Conservation (phyloP, 352 stramenopile species). For the Blastocystis sp. region DNA sequence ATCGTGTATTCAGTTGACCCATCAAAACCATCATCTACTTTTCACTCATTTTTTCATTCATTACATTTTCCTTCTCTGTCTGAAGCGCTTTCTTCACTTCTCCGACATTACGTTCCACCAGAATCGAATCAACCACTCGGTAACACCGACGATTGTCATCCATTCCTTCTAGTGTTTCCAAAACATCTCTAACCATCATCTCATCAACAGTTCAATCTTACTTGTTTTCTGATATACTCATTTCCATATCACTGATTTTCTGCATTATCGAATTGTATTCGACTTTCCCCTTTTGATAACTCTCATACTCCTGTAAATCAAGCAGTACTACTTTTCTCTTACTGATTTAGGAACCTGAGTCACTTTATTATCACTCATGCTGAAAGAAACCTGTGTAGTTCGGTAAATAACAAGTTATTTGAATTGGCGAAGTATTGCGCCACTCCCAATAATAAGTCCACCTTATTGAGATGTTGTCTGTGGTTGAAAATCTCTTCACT, state of each 20-base stretch:
- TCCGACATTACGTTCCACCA: conserved; percentile 58
- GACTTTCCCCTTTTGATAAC: conserved; percentile 36
- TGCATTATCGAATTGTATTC: conserved; percentile 23
- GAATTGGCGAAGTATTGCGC: not conserved
- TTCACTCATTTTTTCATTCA: not conserved
- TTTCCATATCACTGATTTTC: conserved; percentile 60
- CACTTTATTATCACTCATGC: not conserved
- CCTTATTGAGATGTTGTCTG: not conserved
- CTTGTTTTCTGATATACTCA: conserved; percentile 62
- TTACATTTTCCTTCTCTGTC: conserved; percentile 57
- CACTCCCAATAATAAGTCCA: not conserved
- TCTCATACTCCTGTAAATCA: conserved; percentile 36
- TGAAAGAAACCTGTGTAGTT: not conserved
- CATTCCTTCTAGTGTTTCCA: conserved; percentile 58
- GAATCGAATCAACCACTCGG: conserved; percentile 55
- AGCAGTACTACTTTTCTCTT: not conserved
- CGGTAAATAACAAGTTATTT: too few species aligned
- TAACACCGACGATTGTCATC: conserved; percentile 9
- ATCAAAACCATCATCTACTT: conserved; percentile 64
- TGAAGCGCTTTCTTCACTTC: conserved; percentile 57
- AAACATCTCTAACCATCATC: conserved; percentile 3
- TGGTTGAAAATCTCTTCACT: conserved; percentile 31
- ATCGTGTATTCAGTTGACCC: conserved; percentile 56
- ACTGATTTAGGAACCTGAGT: conserved; percentile 37
- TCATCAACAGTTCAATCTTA: not conserved